These are phyloP conservation scores for Diaporthe longicolla DNA, from an alignment of 2,329 filamentous ascomycete species.

Conservation along the genomic window DNA sequence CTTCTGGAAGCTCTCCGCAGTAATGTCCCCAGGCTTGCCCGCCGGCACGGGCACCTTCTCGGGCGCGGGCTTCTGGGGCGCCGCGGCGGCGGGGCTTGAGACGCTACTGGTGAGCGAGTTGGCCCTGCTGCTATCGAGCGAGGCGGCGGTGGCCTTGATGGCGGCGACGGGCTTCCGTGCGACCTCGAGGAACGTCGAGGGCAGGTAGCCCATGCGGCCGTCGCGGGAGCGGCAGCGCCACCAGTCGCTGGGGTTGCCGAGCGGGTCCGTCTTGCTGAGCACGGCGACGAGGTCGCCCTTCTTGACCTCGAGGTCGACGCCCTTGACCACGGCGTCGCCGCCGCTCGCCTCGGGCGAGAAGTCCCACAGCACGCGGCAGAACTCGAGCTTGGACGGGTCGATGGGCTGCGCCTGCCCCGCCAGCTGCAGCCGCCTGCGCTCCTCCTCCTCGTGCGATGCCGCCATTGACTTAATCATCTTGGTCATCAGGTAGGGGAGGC, in stretches of 20 bases:
- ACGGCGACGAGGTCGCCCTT: conserved; percentile 97
- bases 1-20: conserved; percentile 69
- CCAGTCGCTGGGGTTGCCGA: conserved; percentile 95
- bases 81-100: conserved; percentile 32
- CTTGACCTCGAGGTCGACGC: conserved; percentile 90
- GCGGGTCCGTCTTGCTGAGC: conserved; percentile 90
- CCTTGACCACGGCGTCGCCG: conserved; percentile 67
- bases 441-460: conserved; percentile 86
- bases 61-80: conserved; percentile 46
- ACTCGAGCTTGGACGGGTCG: conserved; percentile 93
- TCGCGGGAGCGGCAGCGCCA: conserved; percentile 95
- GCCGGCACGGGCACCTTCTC: conserved; percentile 52
- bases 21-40: conserved; percentile 67
- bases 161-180: conserved; percentile 68
- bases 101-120: conserved; percentile 65
- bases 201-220: conserved; percentile 91
- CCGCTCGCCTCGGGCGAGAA: conserved; percentile 83
- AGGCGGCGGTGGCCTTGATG: conserved; percentile 62
- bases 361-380: conserved; percentile 95
- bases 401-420: conserved; percentile 56
- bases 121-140: conserved; percentile 61
- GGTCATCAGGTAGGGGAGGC: conserved; percentile 95
- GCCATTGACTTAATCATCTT: conserved; percentile 92
- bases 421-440: conserved; percentile 69
- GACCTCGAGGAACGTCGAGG: conserved; percentile 90